phyloP scores from a whole-genome alignment of 2,329 filamentous ascomycete genomes.

The Colletotrichum sp. region DNA sequence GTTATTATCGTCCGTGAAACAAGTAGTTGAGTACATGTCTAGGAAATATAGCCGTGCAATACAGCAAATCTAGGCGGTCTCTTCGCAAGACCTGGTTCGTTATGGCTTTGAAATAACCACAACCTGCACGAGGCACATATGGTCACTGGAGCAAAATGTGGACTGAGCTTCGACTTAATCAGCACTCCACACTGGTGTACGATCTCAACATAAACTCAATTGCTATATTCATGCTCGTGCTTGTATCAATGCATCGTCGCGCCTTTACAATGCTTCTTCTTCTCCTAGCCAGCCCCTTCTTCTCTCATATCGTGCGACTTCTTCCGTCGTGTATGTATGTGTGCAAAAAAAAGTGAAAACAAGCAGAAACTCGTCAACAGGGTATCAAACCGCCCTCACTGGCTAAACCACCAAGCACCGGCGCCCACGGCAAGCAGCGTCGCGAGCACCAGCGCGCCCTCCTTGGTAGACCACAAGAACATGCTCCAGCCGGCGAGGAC shows the following conservation, averaged over 20 bases:
- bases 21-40: too few relatives aligned
- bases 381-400: slow-evolving; percentile 1
- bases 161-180: not conserved
- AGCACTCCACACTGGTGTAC: not conserved
- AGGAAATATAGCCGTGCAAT: too few relatives aligned
- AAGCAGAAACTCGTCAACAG: not conserved
- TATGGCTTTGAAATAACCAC: not conserved
- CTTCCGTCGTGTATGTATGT: not conserved
- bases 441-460: slow-evolving; percentile 51
- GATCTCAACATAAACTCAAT: not conserved
- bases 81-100: not conserved
- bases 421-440: slow-evolving; percentile 46
- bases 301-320: not conserved
- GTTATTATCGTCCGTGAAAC: too few relatives aligned
- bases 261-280: not conserved
- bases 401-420: slow-evolving; percentile 49
- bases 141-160: not conserved
- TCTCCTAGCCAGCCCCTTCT: not conserved
- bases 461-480: slow-evolving; percentile 58
- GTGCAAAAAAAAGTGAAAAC: not conserved
- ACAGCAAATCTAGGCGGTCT: too few relatives aligned
- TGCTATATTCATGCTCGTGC: not conserved
- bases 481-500: slow-evolving; percentile 58
- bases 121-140: not conserved
- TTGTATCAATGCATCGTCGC: not conserved